Base-by-base conservation (phyloP, 2,329 filamentous ascomycete genomes). In the Venturia effusa region DNA sequence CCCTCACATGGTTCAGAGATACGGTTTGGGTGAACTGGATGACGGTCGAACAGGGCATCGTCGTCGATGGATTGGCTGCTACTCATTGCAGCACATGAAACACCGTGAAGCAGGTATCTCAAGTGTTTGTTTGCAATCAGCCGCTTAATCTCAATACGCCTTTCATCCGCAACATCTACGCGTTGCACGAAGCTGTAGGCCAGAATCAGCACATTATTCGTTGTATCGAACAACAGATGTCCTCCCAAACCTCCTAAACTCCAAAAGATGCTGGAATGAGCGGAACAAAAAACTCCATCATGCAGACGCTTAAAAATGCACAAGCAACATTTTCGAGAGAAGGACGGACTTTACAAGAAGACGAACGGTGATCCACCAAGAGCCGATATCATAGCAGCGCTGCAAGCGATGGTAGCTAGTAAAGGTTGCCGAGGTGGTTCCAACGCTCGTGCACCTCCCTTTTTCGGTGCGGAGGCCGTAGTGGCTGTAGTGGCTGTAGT, bases 321-420 rank as follows among this genome's bases (percentile, higher is more conserved):
- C 3, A 10, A 34, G 34, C 13, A 8, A 51, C 8, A 51, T 10
- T 15, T 51, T 8, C 13, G 5, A 13, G 13, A 51, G 45, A 24
- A 15, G 10, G 7, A 51, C 45, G 13, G n/a, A 24, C 24, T 62
- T 39, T 51, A 63, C 39, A 41, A 11, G 24, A 63, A 51, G 19
- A 63, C 59, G 4, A 63, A 17, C 61, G 59, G 40, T 7, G 61
- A 63, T 37, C 61, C 61, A 7, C 61, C 61, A 15, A 57, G 17
- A 1, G 59, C 19, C 4, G 45, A n/a, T 17, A 54, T 37, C 13
- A 63, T 8, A 39, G 30, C 22, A 15, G 19, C 6, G 30, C 13
- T 32, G 11, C 10, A n/a, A 15, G 22, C 34, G 22, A 63, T 40
- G 30, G 48, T 27, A 6, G 40, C 2, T 7, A 40, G 34, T 17